Base-by-base conservation (phyloP, 805 yeast genomes). In the Yarrowia sp. region DNA sequence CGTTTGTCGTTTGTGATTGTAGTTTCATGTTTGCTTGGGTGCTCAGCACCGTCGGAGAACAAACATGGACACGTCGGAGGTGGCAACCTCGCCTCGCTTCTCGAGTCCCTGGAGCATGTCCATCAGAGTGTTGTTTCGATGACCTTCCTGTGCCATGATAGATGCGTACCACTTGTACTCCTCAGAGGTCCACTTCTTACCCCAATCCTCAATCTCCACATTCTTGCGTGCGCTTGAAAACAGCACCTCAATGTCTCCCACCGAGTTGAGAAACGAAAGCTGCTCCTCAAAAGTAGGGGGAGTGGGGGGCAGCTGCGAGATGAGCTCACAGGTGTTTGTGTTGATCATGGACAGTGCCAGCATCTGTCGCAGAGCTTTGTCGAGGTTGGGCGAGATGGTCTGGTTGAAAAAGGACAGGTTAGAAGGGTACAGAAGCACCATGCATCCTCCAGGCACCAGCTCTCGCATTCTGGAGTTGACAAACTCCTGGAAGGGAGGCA, bases 331-430 rank as follows among this genome's bases (percentile, higher is more conserved):
- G 16, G 66, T 67, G 21, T 58, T 66, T 1, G 73, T 68, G 16
- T 68, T 67, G 41, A 71, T 66, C 63, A 62, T 52, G 41, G 66
- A 67, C 24, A 71, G 68, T 2, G 74, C 72, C 43, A 71, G 66
- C 62, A 71, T 67, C 14, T 67, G 69, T 17, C 67, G 69, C 35
- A 71, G 67, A 2, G 71, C 67, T 21, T 64, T 66, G 41, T 71
- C 73, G 3, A 71, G 68, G 19, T 70, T 68, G 4, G 69, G 69
- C 22, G 71, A 44, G 16, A 69, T 66, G 24, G 65, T 62, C 43
- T 67, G 49, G 19, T 48, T 36, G 67, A 65, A 70, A 59, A 71
- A 67, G 7, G 46, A 40, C 44, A 54, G 40, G 11, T 72, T 69
- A 9, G 70, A 62, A 5, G 74, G 74, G 56, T 66, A 69, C 33